Evolutionary conservation across 2,329 filamentous ascomycete genomes (phyloP), one percentile per base, ranked within the genome.

Genomic region (Ceratocystiopsis minuta): DNA sequence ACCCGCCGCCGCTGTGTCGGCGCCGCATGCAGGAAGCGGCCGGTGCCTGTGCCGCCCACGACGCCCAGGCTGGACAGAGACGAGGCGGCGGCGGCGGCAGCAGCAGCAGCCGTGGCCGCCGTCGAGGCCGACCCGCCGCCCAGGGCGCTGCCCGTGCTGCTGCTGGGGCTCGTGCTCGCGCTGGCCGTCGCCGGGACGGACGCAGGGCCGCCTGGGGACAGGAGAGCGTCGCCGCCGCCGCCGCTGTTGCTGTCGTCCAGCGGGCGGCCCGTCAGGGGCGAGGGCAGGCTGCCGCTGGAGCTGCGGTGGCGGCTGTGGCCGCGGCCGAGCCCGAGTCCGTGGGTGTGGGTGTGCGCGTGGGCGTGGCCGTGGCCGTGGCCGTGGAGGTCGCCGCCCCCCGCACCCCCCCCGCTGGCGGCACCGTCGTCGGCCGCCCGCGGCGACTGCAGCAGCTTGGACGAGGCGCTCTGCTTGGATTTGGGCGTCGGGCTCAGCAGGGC

Each of bases 361-460:
- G 32, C 15, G 32, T 33, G 24, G 24, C 7, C 13, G 32, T 33
- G 32, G 32, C 73, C 60, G 40, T 92, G 84, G 47, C 93, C 85
- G 45, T 93, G 85, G 55, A 92, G 83, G 83, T 92, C 4, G 81
- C 86, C 20, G 78, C 82, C 53, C 81, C 72, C 14, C 71, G 68
- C 45, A 74, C 65, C 16, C 67, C 65, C 32, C 72, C 72, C 24
- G 67, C 63, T 36, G 66, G 53, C 40, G 51, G 50, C 24, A 28
- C 17, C 28, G 53, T 48, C 9, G 37, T 41, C 39, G 15, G 43
- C 37, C 12, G 38, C 37, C 34, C 38, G 18, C n/a, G 38, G 43
- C 15, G 40, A 41, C 33, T 28, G 42, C 32, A 38, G 32, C 13
- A 37, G 36, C 36, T 43, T 39, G 36, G 38, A 37, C 24, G 43